These are phyloP conservation scores for Gremmenia infestans DNA, from an alignment of 2,329 filamentous ascomycete genomes.

Conservation along the genomic window DNA sequence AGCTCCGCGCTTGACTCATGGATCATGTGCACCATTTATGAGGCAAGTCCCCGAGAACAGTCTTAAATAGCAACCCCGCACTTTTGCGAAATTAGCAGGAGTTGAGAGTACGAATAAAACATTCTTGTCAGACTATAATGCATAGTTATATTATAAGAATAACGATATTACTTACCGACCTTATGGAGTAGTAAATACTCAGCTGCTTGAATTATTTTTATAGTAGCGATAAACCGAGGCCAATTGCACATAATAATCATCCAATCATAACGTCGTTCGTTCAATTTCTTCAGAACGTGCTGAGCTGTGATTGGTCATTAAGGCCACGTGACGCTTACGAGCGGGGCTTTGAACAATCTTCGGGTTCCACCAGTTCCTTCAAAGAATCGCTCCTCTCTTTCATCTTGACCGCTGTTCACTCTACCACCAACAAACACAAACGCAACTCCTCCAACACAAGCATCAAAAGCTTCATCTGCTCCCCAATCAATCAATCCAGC, in stretches of 20 bases:
- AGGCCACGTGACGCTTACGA: not conserved
- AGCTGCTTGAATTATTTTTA: not conserved
- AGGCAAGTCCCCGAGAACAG: too few relatives aligned
- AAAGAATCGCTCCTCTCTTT: not conserved
- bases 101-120: too few relatives aligned
- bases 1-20: too few relatives aligned
- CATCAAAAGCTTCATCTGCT: conserved; percentile 10
- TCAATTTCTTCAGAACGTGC: not conserved
- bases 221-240: not conserved
- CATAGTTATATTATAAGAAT: too few relatives aligned
- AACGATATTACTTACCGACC: too few relatives aligned
- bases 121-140: too few relatives aligned
- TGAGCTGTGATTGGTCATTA: conserved; percentile 1
- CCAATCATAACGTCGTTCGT: not conserved
- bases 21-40: too few relatives aligned
- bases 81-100: too few relatives aligned
- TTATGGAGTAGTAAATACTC: too few relatives aligned
- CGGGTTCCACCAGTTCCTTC: not conserved
- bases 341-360: conserved; percentile 2
- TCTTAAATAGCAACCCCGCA: too few relatives aligned
- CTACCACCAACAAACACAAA: conserved; percentile 8
- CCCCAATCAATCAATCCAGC: conserved; percentile 9
- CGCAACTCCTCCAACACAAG: conserved; percentile 1
- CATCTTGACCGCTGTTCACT: not conserved
- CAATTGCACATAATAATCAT: not conserved